Percentiles rank a stretch among this genome's conserved stretches.
These are phyloP conservation scores for Melaleuca quinquenervia DNA, from an alignment of 345 rosid species.

Conservation along the genomic window DNA sequence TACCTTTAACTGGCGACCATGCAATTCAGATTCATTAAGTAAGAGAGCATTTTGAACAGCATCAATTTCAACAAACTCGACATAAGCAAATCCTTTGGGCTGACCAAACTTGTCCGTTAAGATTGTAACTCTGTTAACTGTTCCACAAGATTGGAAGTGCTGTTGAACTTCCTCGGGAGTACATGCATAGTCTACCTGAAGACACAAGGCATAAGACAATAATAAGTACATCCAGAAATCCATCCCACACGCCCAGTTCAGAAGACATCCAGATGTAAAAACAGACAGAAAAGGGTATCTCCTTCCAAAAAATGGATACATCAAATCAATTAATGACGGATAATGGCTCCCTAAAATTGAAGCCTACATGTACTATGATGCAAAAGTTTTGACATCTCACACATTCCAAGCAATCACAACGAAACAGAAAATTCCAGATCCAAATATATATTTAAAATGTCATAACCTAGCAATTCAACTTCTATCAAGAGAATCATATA, in stretches of 20 bases:
- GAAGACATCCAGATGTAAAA: background rate
- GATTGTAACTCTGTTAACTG: conserved; percentile 93
- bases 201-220: background rate
- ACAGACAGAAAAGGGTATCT: background rate
- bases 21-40: conserved; percentile 89
- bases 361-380: background rate
- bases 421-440: background rate
- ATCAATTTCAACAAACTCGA: conserved; percentile 89
- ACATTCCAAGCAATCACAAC: background rate
- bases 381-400: background rate
- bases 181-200: conserved; percentile 91
- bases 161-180: conserved; percentile 99
- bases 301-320: background rate
- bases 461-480: background rate
- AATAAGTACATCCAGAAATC: background rate
- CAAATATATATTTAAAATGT: background rate
- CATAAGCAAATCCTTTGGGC: conserved; percentile 98
- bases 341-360: background rate
- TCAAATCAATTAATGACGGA: background rate
- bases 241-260: background rate
- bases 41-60: conserved; percentile 93
- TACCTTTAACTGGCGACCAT: conserved; percentile 97
- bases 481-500: background rate
- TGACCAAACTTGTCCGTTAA: conserved; percentile 99
- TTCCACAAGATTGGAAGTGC: conserved; percentile 98